Base-by-base conservation (phyloP, 805 yeast genomes). In the Helenozyma baotianmanensis region DNA sequence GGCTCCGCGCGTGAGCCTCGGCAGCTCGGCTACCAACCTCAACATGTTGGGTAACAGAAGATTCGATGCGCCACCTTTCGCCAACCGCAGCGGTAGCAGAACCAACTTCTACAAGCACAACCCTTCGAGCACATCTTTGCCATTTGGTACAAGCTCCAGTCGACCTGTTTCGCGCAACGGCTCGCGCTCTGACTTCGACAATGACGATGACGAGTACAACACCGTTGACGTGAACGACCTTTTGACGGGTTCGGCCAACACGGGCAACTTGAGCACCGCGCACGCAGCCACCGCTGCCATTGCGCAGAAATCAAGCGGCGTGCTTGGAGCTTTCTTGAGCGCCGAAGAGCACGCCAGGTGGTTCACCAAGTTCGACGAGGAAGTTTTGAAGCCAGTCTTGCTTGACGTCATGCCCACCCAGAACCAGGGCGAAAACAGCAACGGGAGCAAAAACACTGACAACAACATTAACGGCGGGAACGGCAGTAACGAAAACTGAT, bases 291-390 rank as follows among this genome's bases (percentile, higher is more conserved):
- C 39, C 3, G 19, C 19, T 8, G 19, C 19, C 5, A 17, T 17
- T 8, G 19, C 19, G 19, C 30, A 30, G 6, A 40, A 40, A n/a
- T 34, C 40, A 3, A 35, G 27, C 25, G 70, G 72, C 7, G 58
- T 64, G 2, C 47, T 65, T 25, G 63, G 66, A 5, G 62, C 68
- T 3, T 60, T 67, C 34, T 50, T 72, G 21, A 65, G 68, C 39
- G 72, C 75, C 1, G 90, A 82, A 42, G 89, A 83, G 43, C 84
- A 80, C 40, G 83, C 89, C 9, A 80, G 75, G 53, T 90, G 98
- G 97, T 92, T 92, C 57, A 82, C 86, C 14, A 82, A 78, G 47
- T 86, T 92, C 53, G 99, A 92, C 54, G 96, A 92, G 48, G 86
- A 86, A 53, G 92, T 92, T 14, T 68, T 92, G 48, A 89, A 89